Evolutionary conservation across 1,284 basidiomycete species (phyloP), one percentile per base, ranked within the genome.

Genomic region (Salmacisia buchloeana): DNA sequence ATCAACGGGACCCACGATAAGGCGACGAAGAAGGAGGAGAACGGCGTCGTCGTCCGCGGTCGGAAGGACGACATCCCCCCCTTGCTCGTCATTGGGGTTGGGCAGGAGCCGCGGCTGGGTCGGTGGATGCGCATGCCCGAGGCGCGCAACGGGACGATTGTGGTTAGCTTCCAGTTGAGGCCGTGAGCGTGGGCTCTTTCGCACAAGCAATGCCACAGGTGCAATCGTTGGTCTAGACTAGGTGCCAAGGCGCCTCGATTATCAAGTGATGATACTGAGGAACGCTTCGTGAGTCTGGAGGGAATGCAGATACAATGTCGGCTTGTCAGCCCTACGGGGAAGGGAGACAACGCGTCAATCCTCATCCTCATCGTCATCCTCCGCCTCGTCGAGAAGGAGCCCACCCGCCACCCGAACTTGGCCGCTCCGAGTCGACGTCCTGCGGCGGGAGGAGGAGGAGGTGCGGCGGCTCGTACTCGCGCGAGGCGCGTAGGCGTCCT

Each of bases 61-160:
- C 56, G 56, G 3, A 41, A 38, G 56, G 56, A 58, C 27, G 56
- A 38, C 29, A 41, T 38, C 9, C 61, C 75, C 6, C 76, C 76
- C 1, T 68, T 94, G 43, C 79, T 97, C 45, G 85, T 91, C 5
- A 91, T 87, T 3, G 91, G 88, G 3, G 76, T 94, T 1, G 91
- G 89, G 0, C 89, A 92, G 76, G 94, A 98, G 80, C 91, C 89
- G 71, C 85, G 90, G 61, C 81, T 94, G 31, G 94, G 94, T 7
- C 83, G 96, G 64, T 98, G 94, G 94, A 81, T 92, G 71, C 85
- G 83, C 58, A 74, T 89, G 64, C 89, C 89, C 33, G 86, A 88
- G 0, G 86, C 85, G 0, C 83, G 84, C 71, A 96, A 94, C 76
- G 87, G 87, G 6, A 84, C 89, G 0, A 74, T 92, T 31, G 85